Evolutionary conservation across 345 rosid species (phyloP), one percentile per base, ranked within the genome.

Genomic region (Eucalyptus coolabah): DNA sequence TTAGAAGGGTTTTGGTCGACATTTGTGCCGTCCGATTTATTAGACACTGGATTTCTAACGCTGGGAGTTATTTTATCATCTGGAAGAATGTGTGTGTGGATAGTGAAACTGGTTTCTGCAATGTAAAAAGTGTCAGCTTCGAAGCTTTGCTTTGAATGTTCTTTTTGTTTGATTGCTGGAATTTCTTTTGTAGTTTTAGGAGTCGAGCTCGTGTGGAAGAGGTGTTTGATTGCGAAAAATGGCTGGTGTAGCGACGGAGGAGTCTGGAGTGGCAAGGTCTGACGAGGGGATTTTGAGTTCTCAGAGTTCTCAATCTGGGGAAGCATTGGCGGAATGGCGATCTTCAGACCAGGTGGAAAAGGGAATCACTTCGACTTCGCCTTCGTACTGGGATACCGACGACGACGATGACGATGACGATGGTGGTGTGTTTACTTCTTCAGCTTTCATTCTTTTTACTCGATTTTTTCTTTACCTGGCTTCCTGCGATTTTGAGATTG

Each of bases 321-420:
- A 98, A 94, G 96, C 96, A 53, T 90, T 96, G 89, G 97, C 94
- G 5, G 98, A 97, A 92, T 98, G 99, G 98, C 96, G 98, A 67
- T 98, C 99, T 13, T 98, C 97, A 86, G 98, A 95, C 93, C 98
- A 95, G 95, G 95, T 96, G 91, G 99, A 96, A 90, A 96, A 95
- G 91, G 99, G 98, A 90, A 95, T 92, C 51, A 96, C 98, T 87
- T 96, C 98, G 44, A 97, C 99, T 72, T 95, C 98, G 8, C 98
- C 99, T 26, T 95, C 97, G 5, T 97, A 94, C 87, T 97, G 98
- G 99, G 99, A 97, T 91, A 94, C 95, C 49, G 98, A 97, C 40
- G 97, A 96, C 4, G 98, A 96, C 9, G 97, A 96, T 16, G 97
- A 93, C 53, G 95, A 94, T 89, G 97, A 96, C 94, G 94, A 82